Evolutionary conservation across 805 yeast species (phyloP).

Genomic region (Metschnikowia cubensis): DNA sequence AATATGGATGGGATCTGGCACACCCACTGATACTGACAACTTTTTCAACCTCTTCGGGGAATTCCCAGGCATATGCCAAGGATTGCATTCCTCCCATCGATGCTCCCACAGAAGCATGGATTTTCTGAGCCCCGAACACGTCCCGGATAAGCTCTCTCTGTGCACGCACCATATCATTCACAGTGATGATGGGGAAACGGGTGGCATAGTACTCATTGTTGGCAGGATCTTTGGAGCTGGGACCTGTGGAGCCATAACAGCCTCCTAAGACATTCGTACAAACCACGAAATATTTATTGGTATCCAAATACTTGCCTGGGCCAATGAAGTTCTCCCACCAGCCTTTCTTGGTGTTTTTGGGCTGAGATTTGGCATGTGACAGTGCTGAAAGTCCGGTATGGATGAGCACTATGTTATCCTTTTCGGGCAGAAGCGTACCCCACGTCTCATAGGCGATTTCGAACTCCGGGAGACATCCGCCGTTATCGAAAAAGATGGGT

Average conservation of each 20-base stretch:
- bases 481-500: slow-evolving; percentile 75
- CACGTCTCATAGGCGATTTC: slow-evolving; percentile 91
- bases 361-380: slow-evolving; percentile 85
- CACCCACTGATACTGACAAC: slow-evolving; percentile 85
- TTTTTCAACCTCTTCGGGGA: slow-evolving; percentile 69
- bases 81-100: slow-evolving; percentile 99
- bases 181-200: slow-evolving; percentile 77
- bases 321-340: slow-evolving; percentile 98
- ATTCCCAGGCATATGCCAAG: slow-evolving; percentile 80
- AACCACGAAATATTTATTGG: slow-evolving; percentile 73
- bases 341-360: slow-evolving; percentile 64
- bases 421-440: slow-evolving; percentile 66
- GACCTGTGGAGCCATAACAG: slow-evolving; percentile 94
- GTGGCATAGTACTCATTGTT: slow-evolving; percentile 71
- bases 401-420: slow-evolving; percentile 69
- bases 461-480: slow-evolving; percentile 69
- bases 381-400: slow-evolving; percentile 94
- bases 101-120: slow-evolving; percentile 82
- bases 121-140: slow-evolving; percentile 56
- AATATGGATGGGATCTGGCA: slow-evolving; percentile 90
- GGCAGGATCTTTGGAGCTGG: slow-evolving; percentile 73
- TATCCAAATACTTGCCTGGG: slow-evolving; percentile 73
- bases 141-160: slow-evolving; percentile 66
- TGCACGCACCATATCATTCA: slow-evolving; percentile 88
- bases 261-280: slow-evolving; percentile 94